A percentile compares a stretch with the other conserved stretches of the same genome.
These are phyloP conservation scores for Trichosporon coremiiforme DNA, from an alignment of 1,284 basidiomycete species.

Conservation along the genomic window DNA sequence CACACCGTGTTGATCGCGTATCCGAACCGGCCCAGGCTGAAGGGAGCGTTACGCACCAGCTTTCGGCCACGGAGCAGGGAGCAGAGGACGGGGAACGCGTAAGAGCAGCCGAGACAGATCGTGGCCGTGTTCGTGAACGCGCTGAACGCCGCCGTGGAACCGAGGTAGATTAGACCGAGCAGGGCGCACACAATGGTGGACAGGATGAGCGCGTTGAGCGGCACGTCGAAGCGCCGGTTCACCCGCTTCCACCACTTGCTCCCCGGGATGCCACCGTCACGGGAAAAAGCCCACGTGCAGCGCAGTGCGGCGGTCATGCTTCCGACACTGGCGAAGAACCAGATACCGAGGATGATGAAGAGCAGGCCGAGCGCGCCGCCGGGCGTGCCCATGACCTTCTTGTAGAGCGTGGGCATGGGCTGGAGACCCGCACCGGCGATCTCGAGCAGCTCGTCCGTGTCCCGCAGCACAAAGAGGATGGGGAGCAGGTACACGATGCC, in stretches of 20 bases:
- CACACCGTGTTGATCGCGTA: slow-evolving; percentile 48
- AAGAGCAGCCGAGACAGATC: slow-evolving; percentile 50
- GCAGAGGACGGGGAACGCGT: slow-evolving; percentile 56
- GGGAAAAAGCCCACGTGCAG: slow-evolving; percentile 48
- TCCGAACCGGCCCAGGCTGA: slow-evolving; percentile 52
- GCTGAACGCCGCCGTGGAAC: slow-evolving; percentile 52
- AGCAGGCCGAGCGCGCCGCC: slow-evolving; percentile 58
- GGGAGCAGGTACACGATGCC: slow-evolving; percentile 58
- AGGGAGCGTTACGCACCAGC: slow-evolving; percentile 47
- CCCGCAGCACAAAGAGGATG: slow-evolving; percentile 57
- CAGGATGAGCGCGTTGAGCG: slow-evolving; percentile 55
- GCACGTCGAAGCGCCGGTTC: slow-evolving; percentile 52
- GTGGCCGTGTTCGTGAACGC: slow-evolving; percentile 53
- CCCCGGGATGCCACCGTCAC: slow-evolving; percentile 58
- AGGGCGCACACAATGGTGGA: slow-evolving; percentile 54
- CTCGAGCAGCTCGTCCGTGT: slow-evolving; percentile 50
- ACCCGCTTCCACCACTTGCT: slow-evolving; percentile 49
- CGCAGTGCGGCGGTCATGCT: slow-evolving; percentile 50
- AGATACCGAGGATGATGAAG: slow-evolving; percentile 59
- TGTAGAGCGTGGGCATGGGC: slow-evolving; percentile 59
- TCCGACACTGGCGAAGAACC: slow-evolving; percentile 58
- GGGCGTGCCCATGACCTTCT: slow-evolving; percentile 55
- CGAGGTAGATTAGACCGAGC: slow-evolving; percentile 56
- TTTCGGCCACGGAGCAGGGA: slow-evolving; percentile 51
- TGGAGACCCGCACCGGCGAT: slow-evolving; percentile 52